Percentiles rank a stretch among this genome's conserved stretches.
Conservation (phyloP, 106 monocot genomes). For the Platanthera guangdongensis region DNA sequence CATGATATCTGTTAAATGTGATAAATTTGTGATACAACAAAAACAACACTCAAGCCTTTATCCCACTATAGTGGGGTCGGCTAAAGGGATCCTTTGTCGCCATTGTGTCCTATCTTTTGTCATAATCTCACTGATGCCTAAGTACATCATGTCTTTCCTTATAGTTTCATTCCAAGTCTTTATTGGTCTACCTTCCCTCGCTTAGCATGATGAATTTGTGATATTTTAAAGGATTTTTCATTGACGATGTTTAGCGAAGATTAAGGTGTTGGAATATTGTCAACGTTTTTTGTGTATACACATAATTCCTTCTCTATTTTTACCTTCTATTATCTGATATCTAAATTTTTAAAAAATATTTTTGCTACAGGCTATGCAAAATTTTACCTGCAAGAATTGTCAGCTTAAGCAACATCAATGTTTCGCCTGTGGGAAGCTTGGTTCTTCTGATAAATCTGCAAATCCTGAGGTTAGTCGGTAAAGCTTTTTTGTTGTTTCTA, state of each 20-base stretch:
- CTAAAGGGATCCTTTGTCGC: too few relatives aligned
- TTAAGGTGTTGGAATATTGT: not conserved
- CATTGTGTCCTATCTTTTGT: too few relatives aligned
- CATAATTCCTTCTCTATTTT: not conserved
- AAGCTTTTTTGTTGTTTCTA: too few relatives aligned
- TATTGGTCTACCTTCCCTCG: too few relatives aligned
- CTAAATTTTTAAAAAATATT: not conserved
- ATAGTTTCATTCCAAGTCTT: too few relatives aligned
- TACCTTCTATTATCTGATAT: not conserved
- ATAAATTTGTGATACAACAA: not conserved
- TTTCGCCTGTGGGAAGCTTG: slow-evolving; percentile 58
- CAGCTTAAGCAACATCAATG: slow-evolving; percentile 43
- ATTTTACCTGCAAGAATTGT: slow-evolving; percentile 50
- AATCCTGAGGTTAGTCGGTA: slow-evolving; percentile 32
- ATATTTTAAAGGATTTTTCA: not conserved
- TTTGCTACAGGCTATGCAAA: slow-evolving; percentile 39
- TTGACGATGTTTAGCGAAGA: too few relatives aligned
- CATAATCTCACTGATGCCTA: too few relatives aligned
- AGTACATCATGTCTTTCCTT: too few relatives aligned
- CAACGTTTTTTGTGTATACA: not conserved
- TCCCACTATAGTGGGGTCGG: too few relatives aligned
- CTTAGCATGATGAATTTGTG: not conserved
- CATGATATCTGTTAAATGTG: not conserved
- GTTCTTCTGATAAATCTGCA: slow-evolving; percentile 43
- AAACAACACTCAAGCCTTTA: too few relatives aligned